Evolutionary conservation across 495 filamentous ascomycete species (phyloP), one percentile per base, ranked within the genome.

Genomic region (Physcia stellaris): DNA sequence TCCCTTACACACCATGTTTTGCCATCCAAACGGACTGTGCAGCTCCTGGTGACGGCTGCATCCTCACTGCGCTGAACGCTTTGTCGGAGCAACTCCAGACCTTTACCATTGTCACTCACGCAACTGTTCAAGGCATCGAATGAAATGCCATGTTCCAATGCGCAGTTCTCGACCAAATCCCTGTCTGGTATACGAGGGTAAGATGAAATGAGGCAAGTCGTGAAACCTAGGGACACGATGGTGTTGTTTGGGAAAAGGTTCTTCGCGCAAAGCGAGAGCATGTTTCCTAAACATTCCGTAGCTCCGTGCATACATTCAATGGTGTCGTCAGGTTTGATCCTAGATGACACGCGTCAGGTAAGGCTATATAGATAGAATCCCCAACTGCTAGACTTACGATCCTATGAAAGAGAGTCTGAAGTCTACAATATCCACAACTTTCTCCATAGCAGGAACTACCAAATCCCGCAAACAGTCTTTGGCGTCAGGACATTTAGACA

Each of bases 401-500:
- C 88, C 90, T 53, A 98, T 94, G 50, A 81, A 96, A 0, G 83
- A 88, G 38, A 95, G 66, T 15, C 68, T 77, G 58, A 96, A 98
- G 60, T 94, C 77, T 22, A 96, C 87, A 52, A 90, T 92, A 39
- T 80, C 69, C 39, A 70, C 67, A 16, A 87, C 68, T 33, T 76
- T 67, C 56, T 82, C 73, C 85, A 98, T 93, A 2, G 83, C 71
- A 2, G 92, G 90, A 2, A 94, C 61, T 11, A 96, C 70, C 40
- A 98, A 54, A 37, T 87, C 64, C 33, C 75, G 72, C 4, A 98
- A 66, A 52, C 90, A 95, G 52, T 79, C 77, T 55, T 61, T 68
- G 2, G 83, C 80, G 56, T 92, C 84, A 1, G 90, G 90, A 49
- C 90, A 98, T 63, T 96, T 94, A 58, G 79, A 82, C 80, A 94